Base-by-base conservation (phyloP, 371 early-diverging fungal genomes). In the Sporodiniella umbellata region DNA sequence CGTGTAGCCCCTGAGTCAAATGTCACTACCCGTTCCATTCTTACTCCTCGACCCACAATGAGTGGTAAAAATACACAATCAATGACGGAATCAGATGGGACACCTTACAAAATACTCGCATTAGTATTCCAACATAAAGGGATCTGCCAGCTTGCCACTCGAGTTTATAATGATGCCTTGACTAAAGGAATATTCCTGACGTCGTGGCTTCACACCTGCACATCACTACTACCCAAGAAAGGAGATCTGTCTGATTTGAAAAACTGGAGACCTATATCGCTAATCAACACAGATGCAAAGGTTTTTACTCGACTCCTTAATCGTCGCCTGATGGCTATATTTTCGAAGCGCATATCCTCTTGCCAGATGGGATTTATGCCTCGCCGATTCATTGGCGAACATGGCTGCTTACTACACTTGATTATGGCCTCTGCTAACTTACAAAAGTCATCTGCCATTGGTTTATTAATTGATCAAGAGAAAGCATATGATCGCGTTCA, bases 231-330 rank as follows among this genome's bases (percentile, higher is more conserved):
- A 1, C 48, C 30, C 19, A 58, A 64, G 25, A 48, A 54, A 33
- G 59, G 49, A 2, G 54, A 55, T 26, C 15, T 35, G 4, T 21
- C 10, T 19, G 17, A 5, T 15, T 14, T 42, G 5, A 42, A 42
- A 42, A 44, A 44, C 17, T 44, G 44, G 44, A 2, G 17, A 3
- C 44, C 44, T 28, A 49, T 39, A 23, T 57, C 57, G 17, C 51
- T 64, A 6, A 65, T 65, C 7, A 55, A 65, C 35, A 35, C 46
- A 10, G 64, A 68, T 22, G 62, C 55, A 15, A 64, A 64, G 22
- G 11, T 68, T 0, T 64, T 64, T 38, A 62, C 62, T 1, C 49
- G 60, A 4, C 14, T 64, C 8, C 43, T 69, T 8, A 48, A 52
- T 3, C 23, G 31, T 30, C 37, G 37, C 14, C 37, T 35, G 4